Conservation (phyloP, 192 early-diverging fungal species). For the Backusella mclennaniae region DNA sequence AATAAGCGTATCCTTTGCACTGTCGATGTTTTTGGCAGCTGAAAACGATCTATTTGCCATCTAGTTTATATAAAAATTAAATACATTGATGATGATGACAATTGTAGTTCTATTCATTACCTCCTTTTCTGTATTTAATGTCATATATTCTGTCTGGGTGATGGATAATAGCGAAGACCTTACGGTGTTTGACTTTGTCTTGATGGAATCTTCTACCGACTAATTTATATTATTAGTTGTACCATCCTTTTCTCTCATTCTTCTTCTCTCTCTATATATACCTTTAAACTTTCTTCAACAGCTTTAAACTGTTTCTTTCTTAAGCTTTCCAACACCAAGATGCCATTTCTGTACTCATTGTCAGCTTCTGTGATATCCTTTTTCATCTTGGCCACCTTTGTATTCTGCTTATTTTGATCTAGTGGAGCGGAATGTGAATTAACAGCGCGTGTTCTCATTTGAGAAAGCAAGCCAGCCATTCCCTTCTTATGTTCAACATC, state of each 20-base stretch:
- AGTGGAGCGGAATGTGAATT: constrained; percentile 5
- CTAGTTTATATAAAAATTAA: neutral
- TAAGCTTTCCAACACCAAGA: constrained; percentile 21
- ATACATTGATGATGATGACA: neutral
- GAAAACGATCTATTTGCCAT: neutral
- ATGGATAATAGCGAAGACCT: neutral
- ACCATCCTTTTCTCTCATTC: neutral
- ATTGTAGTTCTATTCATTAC: neutral
- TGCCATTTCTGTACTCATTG: constrained; percentile 31
- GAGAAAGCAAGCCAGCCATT: constrained; percentile 28
- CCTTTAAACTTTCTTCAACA: constrained; percentile 4
- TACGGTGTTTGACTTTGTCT: constrained; percentile 8
- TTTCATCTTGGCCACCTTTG: constrained; percentile 36
- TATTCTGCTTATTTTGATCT: constrained; percentile 35
- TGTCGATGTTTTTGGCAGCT: constrained; percentile 8
- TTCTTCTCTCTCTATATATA: neutral
- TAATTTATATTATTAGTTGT: neutral
- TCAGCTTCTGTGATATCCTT: constrained; percentile 40
- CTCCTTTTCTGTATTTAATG: neutral
- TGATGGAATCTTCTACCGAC: neutral
- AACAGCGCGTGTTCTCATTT: constrained; percentile 25
- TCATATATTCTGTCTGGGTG: neutral
- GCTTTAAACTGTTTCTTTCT: constrained; percentile 23
- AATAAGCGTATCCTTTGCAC: constrained; percentile 19
- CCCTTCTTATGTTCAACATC: constrained; percentile 26